Percentiles rank a stretch among this genome's conserved stretches.
Evolutionary conservation across 2,329 filamentous ascomycete genomes (phyloP).

Genomic region (Neopestalotiopsis sp.): DNA sequence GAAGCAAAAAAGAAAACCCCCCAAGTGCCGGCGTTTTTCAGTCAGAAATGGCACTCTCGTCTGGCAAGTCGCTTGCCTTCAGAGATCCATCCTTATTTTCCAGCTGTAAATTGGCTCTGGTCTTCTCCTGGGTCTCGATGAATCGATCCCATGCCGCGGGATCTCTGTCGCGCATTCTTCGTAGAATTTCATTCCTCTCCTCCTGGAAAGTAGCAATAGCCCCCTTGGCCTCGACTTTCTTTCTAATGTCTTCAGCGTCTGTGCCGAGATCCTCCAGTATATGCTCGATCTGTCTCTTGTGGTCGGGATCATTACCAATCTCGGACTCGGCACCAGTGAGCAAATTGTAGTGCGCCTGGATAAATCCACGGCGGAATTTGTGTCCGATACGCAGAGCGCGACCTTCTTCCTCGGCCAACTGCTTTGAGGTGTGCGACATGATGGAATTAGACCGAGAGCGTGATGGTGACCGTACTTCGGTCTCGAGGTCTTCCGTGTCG

Average conservation of each 20-base stretch:
- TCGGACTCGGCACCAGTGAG: conserved; percentile 52
- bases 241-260: conserved; percentile 61
- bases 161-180: conserved; percentile 62
- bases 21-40: conserved; percentile 21
- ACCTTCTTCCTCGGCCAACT: conserved; percentile 62
- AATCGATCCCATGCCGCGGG: conserved; percentile 70
- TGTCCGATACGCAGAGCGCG: conserved; percentile 61
- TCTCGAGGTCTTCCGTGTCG: conserved; percentile 54
- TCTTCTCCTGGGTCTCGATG: conserved; percentile 65
- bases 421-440: conserved; percentile 54
- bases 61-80: conserved; percentile 24
- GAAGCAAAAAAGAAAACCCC: not conserved
- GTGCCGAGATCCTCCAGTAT: conserved; percentile 69
- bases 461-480: conserved; percentile 45
- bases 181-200: conserved; percentile 55
- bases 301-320: conserved; percentile 55
- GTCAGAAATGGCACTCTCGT: conserved; percentile 50
- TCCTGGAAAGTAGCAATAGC: conserved; percentile 66
- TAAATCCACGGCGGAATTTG: conserved; percentile 58
- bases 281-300: conserved; percentile 59
- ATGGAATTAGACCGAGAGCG: conserved; percentile 59
- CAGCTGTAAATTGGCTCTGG: conserved; percentile 55
- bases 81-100: conserved; percentile 24
- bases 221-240: conserved; percentile 61
- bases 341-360: conserved; percentile 56